These are phyloP conservation scores for Penicillium maclennaniae DNA, from an alignment of 495 filamentous ascomycete species.

Conservation along the genomic window DNA sequence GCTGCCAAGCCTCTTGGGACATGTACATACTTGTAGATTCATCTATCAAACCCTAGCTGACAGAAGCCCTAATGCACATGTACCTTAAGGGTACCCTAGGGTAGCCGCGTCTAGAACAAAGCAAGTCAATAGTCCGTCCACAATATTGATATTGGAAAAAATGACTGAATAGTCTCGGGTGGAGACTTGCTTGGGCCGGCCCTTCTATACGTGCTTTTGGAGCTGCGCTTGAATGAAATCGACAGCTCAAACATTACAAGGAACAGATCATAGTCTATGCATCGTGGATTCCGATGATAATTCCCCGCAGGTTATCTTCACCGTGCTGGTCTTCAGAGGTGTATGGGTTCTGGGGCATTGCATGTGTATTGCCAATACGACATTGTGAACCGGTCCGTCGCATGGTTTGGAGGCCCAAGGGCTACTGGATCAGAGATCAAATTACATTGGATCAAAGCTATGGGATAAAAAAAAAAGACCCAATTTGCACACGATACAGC, in stretches of 20 bases:
- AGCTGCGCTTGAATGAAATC: background rate
- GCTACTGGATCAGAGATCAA: background rate
- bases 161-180: background rate
- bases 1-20: background rate
- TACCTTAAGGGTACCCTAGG: background rate
- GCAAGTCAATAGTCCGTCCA: background rate
- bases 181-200: background rate
- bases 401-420: slow-evolving; percentile 1
- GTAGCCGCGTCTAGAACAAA: background rate
- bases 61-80: background rate
- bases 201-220: background rate
- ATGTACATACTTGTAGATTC: background rate
- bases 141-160: background rate
- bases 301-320: background rate
- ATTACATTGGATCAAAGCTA: background rate
- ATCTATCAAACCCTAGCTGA: background rate
- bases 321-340: background rate
- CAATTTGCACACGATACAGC: background rate
- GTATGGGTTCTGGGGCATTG: background rate
- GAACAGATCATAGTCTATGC: background rate
- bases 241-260: background rate
- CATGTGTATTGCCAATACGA: background rate
- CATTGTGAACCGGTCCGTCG: background rate
- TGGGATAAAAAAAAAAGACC: background rate
- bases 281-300: slow-evolving; percentile 3